Evolutionary conservation across 2,329 filamentous ascomycete genomes (phyloP).

Genomic region (Aspergillus sp.): DNA sequence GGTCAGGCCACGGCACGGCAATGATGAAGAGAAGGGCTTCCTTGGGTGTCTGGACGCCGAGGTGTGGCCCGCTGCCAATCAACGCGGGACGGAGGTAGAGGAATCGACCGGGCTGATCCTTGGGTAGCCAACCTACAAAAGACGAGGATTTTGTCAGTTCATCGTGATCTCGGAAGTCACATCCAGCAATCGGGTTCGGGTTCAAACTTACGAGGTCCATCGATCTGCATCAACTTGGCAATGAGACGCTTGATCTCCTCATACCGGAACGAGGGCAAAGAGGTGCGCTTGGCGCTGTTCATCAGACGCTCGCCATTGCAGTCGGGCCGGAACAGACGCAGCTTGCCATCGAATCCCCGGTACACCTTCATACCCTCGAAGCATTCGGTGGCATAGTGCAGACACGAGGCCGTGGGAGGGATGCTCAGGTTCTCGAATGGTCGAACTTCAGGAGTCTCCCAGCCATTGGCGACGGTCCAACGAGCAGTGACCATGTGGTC

Average conservation of each 20-base stretch:
- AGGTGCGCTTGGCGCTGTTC: constrained; percentile 61
- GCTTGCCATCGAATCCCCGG: constrained; percentile 67
- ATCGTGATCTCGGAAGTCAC: background rate
- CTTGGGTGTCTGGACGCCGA: constrained; percentile 77
- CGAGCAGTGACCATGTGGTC: constrained; percentile 84
- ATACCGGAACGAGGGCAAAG: constrained; percentile 72
- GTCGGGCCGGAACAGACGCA: constrained; percentile 76
- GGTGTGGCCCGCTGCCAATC: constrained; percentile 77
- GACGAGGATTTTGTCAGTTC: background rate
- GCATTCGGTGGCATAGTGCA: constrained; percentile 90
- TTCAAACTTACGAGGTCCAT: constrained; percentile 50
- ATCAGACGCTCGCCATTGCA: constrained; percentile 69
- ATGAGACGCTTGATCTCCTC: constrained; percentile 74
- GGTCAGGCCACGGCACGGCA: constrained; percentile 48
- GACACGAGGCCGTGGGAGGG: constrained; percentile 75
- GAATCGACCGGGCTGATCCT: constrained; percentile 61
- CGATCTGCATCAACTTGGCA: constrained; percentile 71
- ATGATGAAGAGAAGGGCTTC: constrained; percentile 91
- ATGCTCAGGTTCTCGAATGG: constrained; percentile 77
- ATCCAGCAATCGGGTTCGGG: background rate
- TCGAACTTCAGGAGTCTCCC: constrained; percentile 71
- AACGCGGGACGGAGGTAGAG: constrained; percentile 85
- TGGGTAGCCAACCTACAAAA: constrained; percentile 70
- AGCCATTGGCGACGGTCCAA: constrained; percentile 69
- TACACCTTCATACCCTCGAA: constrained; percentile 83